Percentiles rank a stretch among this genome's conserved stretches.
These are phyloP conservation scores for Cladosporium velox DNA, from an alignment of 2,329 filamentous ascomycete genomes.

Conservation along the genomic window DNA sequence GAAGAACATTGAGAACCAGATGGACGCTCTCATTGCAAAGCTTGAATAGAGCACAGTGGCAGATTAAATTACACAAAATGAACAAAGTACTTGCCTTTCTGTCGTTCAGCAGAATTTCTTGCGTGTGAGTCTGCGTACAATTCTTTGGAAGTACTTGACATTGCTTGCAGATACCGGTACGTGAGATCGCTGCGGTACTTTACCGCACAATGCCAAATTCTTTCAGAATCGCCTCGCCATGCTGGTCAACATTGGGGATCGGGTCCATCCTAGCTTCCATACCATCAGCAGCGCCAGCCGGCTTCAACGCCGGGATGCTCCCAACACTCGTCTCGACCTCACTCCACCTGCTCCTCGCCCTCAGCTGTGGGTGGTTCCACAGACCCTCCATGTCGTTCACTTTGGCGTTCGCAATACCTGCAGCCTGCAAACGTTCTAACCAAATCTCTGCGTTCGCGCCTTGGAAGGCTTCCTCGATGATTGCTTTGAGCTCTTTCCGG, in stretches of 20 bases:
- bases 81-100: not conserved
- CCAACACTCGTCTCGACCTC: constrained; percentile 51
- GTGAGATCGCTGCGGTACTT: not conserved
- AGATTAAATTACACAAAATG: not conserved
- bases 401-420: constrained; percentile 55
- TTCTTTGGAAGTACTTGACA: not conserved
- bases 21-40: constrained; percentile 35
- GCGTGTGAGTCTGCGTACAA: not conserved
- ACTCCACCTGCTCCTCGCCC: constrained; percentile 51
- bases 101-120: not conserved
- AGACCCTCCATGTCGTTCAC: constrained; percentile 56
- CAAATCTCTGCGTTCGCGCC: constrained; percentile 45
- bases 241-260: constrained; percentile 53
- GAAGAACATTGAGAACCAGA: constrained; percentile 37
- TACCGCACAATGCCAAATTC: constrained; percentile 16
- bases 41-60: constrained; percentile 23
- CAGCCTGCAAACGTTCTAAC: constrained; percentile 46
- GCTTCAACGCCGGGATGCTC: constrained; percentile 49
- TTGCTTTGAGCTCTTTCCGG: constrained; percentile 10
- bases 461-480: constrained; percentile 37
- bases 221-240: constrained; percentile 45
- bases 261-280: constrained; percentile 43
- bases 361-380: constrained; percentile 55
- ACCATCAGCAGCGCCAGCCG: constrained; percentile 45
- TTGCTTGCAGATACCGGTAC: too few relatives aligned